A percentile compares a stretch with the other conserved stretches of the same genome.
Evolutionary conservation across 805 yeast species (phyloP).

Genomic region (Lipomyces yamadae): DNA sequence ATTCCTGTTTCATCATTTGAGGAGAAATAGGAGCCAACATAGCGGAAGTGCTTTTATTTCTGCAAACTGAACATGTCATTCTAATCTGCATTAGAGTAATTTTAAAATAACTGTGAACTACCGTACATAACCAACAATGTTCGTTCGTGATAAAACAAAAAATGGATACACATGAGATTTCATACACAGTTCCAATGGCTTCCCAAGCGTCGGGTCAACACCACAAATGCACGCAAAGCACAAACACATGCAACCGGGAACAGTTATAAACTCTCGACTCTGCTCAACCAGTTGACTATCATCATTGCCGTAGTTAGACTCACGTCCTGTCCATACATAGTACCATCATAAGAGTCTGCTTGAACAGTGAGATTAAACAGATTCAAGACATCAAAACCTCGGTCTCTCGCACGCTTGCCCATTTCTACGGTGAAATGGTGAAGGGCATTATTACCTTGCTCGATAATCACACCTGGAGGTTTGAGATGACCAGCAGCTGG

Average conservation of each 20-base stretch:
- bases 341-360: slow-evolving; percentile 36
- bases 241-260: not conserved
- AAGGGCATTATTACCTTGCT: slow-evolving; percentile 37
- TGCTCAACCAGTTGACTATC: slow-evolving; percentile 35
- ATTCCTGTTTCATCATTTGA: too few relatives aligned
- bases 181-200: not conserved
- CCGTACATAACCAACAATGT: not conserved
- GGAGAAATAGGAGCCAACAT: too few relatives aligned
- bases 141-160: not conserved
- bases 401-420: slow-evolving; percentile 32
- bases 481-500: slow-evolving; percentile 37
- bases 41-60: too few relatives aligned
- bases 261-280: slow-evolving; percentile 30
- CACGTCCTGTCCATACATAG: slow-evolving; percentile 35
- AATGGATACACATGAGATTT: not conserved
- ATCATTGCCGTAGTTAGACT: slow-evolving; percentile 34
- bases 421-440: slow-evolving; percentile 32
- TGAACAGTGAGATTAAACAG: slow-evolving; percentile 35
- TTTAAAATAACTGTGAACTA: not conserved
- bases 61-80: too few relatives aligned
- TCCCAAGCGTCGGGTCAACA: not conserved
- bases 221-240: not conserved
- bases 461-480: slow-evolving; percentile 38
- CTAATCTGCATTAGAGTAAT: not conserved
- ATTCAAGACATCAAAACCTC: slow-evolving; percentile 31